Conservation (phyloP, 208 protist genomes). For the Angomonas desouzai region DNA sequence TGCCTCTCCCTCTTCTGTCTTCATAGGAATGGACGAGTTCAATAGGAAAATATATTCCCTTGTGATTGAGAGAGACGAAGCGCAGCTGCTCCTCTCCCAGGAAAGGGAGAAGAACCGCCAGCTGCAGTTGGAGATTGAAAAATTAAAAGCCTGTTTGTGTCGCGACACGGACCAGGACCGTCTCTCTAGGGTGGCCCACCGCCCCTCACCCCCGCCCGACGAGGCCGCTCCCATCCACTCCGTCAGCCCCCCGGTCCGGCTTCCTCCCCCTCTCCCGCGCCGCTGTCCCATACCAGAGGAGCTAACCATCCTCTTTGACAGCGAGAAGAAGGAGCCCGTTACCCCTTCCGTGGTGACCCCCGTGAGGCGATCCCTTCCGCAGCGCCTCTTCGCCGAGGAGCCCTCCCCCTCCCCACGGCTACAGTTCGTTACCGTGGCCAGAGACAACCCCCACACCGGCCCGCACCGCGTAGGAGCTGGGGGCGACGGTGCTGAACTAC, state of each 20-base stretch:
- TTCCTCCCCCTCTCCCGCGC: background rate
- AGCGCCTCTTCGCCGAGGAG: background rate
- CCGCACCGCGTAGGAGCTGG: no score
- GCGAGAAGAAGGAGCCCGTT: slow-evolving; percentile 7
- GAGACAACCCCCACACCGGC: no score
- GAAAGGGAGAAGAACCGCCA: slow-evolving; percentile 30
- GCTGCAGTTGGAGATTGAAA: slow-evolving; percentile 26
- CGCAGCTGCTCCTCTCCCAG: slow-evolving; percentile 24
- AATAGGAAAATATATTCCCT: slow-evolving; percentile 2
- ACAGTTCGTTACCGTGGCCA: background rate
- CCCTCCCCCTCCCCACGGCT: background rate
- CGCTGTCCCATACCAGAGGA: background rate
- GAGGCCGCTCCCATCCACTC: background rate
- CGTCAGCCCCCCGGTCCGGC: background rate
- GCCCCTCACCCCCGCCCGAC: no score
- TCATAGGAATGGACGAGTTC: background rate
- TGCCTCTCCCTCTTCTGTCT: background rate
- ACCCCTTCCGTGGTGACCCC: no score
- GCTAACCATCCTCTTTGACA: background rate
- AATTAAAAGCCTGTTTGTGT: background rate
- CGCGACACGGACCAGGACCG: background rate
- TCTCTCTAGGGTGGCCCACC: no score
- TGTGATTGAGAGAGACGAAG: slow-evolving; percentile 26
- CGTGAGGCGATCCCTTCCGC: background rate
- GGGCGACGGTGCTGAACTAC: no score